Evolutionary conservation across 1,284 basidiomycete genomes (phyloP), one percentile per base, ranked within the genome.

Genomic region (Ustilago crameri): DNA sequence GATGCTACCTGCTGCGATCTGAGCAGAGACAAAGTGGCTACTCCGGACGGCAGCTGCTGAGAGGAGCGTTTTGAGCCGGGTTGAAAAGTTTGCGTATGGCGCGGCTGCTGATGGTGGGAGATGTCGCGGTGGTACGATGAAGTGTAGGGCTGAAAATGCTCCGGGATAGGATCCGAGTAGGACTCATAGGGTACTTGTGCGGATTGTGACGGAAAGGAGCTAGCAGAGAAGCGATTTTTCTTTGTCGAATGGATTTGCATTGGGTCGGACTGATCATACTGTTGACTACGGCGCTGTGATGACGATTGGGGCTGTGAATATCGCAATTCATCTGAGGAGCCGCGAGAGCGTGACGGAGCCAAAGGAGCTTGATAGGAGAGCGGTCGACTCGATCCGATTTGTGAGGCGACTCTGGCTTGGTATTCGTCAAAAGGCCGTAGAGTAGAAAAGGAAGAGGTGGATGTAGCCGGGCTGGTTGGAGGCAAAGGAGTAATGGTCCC

Each of bases 401-500:
- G 63, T 7, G 51, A 59, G 2, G 64, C 64, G 1, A 67, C 41
- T 47, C 58, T 27, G 9, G 64, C 64, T 38, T 65, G 68, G 41
- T 71, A 71, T 45, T 71, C 56, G 20, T 65, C 57, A 26, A 71
- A 71, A 12, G 30, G 61, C 17, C 68, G 61, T 5, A 62, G 68
- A 9, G 56, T 60, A 24, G 37, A 57, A 30, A 71, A 71, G 5
- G 68, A 65, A n/a, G 57, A 57, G 27, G 45, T 49, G 12, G 37
- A 40, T 27, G 51, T 46, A 26, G 57, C 41, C 8, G 62, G 53
- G 26, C 42, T 58, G 46, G 58, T 51, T 20, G 61, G 62, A 61
- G 68, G 68, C 61, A 71, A 43, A 41, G 68, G 68, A 45, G 61
- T 65, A 58, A 71, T 71, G 62, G 50, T 42, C 50, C 62, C 68